Conservation (phyloP, 2,329 filamentous ascomycete genomes). For the Ceratocystis lukuohia region DNA sequence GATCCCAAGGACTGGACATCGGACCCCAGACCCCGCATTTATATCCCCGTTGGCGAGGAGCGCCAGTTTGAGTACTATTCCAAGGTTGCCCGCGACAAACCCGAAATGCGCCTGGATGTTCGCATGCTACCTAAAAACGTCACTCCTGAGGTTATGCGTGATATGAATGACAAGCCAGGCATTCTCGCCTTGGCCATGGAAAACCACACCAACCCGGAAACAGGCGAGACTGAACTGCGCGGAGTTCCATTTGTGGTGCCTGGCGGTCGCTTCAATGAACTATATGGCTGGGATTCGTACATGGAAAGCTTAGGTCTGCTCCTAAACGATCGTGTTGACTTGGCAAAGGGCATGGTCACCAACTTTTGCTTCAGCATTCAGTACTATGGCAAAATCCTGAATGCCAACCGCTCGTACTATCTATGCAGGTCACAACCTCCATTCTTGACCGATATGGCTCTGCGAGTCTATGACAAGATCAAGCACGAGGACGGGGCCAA, state of each 20-base stretch:
- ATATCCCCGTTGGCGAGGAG: conserved; percentile 70
- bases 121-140: conserved; percentile 63
- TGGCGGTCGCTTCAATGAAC: conserved; percentile 91
- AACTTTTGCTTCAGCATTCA: conserved; percentile 98
- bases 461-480: conserved; percentile 87
- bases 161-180: conserved; percentile 77
- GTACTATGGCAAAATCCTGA: conserved; percentile 96
- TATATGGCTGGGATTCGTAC: conserved; percentile 99
- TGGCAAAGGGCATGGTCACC: conserved; percentile 86
- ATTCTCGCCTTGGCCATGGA: conserved; percentile 84
- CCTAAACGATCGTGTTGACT: conserved; percentile 67
- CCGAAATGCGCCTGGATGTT: conserved; percentile 79
- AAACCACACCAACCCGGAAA: conserved; percentile 51
- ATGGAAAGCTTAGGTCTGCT: conserved; percentile 90
- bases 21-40: conserved; percentile 81
- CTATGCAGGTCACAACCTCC: conserved; percentile 87
- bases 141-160: conserved; percentile 66
- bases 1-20: conserved; percentile 95
- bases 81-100: conserved; percentile 61
- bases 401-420: conserved; percentile 94
- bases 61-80: conserved; percentile 85
- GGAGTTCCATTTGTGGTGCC: conserved; percentile 95
- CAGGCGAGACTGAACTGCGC: conserved; percentile 55
- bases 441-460: conserved; percentile 92
- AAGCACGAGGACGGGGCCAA: conserved; percentile 67